phyloP scores from a whole-genome alignment of 1,284 basidiomycete species.

The Rhodofomes roseus region DNA sequence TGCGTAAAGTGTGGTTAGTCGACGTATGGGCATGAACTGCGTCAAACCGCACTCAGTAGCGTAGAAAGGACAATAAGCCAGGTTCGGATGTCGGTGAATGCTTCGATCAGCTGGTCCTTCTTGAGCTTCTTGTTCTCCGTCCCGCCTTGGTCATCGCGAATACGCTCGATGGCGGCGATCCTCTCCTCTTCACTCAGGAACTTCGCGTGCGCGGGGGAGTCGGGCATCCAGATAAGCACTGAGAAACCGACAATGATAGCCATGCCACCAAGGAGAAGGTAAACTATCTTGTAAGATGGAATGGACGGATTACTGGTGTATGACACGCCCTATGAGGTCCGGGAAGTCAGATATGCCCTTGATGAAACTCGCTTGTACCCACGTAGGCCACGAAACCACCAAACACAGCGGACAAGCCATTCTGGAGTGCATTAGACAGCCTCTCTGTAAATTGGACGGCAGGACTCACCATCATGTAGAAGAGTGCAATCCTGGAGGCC shows the following conservation, averaged over 20 bases:
- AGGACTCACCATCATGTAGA: slow-evolving; percentile 57
- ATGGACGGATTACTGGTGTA: slow-evolving; percentile 46
- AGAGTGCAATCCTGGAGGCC: slow-evolving; percentile 59
- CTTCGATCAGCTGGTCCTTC: slow-evolving; percentile 56
- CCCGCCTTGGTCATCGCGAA: slow-evolving; percentile 66
- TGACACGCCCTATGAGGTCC: slow-evolving; percentile 40
- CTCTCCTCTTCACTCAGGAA: slow-evolving; percentile 61
- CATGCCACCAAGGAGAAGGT: slow-evolving; percentile 57
- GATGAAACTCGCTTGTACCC: not conserved
- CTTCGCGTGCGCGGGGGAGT: slow-evolving; percentile 59
- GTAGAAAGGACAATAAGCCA: slow-evolving; percentile 66
- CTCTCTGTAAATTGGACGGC: not conserved
- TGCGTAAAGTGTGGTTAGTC: slow-evolving; percentile 18
- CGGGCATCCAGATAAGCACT: slow-evolving; percentile 62
- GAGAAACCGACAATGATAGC: slow-evolving; percentile 56
- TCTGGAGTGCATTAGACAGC: slow-evolving; percentile 11
- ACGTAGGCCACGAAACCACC: slow-evolving; percentile 64
- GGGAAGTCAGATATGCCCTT: not conserved
- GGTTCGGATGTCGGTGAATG: slow-evolving; percentile 53
- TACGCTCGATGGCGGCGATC: slow-evolving; percentile 61
- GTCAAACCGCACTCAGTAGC: slow-evolving; percentile 40
- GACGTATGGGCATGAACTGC: not conserved
- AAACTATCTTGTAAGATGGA: slow-evolving; percentile 63
- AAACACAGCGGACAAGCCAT: slow-evolving; percentile 51
- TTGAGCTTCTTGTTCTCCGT: slow-evolving; percentile 63